Conservation (phyloP, 805 yeast genomes). For the Pichia paraexigua region DNA sequence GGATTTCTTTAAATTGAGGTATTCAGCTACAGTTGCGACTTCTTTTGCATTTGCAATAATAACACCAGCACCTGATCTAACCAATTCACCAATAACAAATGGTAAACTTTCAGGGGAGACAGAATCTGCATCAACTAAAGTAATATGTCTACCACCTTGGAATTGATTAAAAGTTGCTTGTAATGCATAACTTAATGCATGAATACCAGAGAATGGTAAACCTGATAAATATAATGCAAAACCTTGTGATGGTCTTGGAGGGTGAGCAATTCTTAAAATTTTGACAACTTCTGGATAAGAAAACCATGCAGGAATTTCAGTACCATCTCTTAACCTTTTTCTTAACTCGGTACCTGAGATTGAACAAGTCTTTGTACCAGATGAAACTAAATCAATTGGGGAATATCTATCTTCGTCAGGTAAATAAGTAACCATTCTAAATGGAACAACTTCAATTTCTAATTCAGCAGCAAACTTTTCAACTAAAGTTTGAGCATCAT, state of each 20-base stretch:
- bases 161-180: slow-evolving; percentile 87
- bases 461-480: slow-evolving; percentile 68
- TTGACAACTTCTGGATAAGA: slow-evolving; percentile 93
- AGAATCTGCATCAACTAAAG: slow-evolving; percentile 37
- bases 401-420: slow-evolving; percentile 95
- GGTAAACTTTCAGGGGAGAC: slow-evolving; percentile 37
- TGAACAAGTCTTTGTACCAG: slow-evolving; percentile 73
- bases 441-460: slow-evolving; percentile 86
- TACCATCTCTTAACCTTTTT: slow-evolving; percentile 76
- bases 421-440: slow-evolving; percentile 92
- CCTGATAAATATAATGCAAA: slow-evolving; percentile 68
- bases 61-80: slow-evolving; percentile 88
- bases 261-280: slow-evolving; percentile 85
- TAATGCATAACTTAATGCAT: slow-evolving; percentile 70
- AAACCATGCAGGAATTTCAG: slow-evolving; percentile 92
- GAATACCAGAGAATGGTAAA: slow-evolving; percentile 49
- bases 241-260: slow-evolving; percentile 87
- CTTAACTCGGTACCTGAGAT: slow-evolving; percentile 89
- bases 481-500: slow-evolving; percentile 90
- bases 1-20: slow-evolving; percentile 34
- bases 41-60: slow-evolving; percentile 48
- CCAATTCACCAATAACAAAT: slow-evolving; percentile 64
- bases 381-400: slow-evolving; percentile 86
- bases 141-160: slow-evolving; percentile 74
- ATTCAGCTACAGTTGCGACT: slow-evolving; percentile 37